Conservation (phyloP, 208 protist genomes). For the Leptomonas seymouri region DNA sequence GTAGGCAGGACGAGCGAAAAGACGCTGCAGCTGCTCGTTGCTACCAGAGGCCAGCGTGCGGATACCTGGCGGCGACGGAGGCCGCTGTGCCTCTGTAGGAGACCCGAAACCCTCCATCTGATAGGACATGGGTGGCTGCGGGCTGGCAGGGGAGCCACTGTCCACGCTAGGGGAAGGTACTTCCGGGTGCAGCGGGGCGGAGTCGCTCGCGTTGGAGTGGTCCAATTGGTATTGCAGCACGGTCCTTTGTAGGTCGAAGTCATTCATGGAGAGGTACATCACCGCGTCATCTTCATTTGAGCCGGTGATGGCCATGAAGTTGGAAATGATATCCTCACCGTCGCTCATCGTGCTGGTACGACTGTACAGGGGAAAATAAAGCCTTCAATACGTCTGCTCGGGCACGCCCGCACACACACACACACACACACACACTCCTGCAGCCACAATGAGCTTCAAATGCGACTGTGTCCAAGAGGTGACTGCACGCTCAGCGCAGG, state of each 20-base stretch:
- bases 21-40: conserved; percentile 24
- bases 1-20: conserved; percentile 59
- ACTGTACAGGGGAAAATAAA: neutral
- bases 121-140: conserved; percentile 25
- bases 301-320: conserved; percentile 73
- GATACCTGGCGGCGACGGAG: conserved; percentile 12
- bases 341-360: conserved; percentile 37
- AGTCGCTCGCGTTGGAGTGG: neutral
- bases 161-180: conserved; percentile 25
- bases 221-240: conserved; percentile 42
- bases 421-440: too few species aligned
- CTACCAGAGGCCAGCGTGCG: conserved; percentile 24
- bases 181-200: neutral
- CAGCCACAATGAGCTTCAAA: neutral
- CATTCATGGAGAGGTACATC: conserved; percentile 44
- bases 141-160: conserved; percentile 28
- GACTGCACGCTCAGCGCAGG: neutral
- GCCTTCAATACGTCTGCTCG: too few species aligned
- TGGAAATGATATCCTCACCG: conserved; percentile 49
- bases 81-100: conserved; percentile 16
- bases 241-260: conserved; percentile 64
- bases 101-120: conserved; percentile 20
- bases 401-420: too few species aligned
- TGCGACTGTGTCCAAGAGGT: neutral
- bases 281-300: conserved; percentile 66